Conservation (phyloP, 2,329 filamentous ascomycete genomes). For the Berkeleyomyces basicola region DNA sequence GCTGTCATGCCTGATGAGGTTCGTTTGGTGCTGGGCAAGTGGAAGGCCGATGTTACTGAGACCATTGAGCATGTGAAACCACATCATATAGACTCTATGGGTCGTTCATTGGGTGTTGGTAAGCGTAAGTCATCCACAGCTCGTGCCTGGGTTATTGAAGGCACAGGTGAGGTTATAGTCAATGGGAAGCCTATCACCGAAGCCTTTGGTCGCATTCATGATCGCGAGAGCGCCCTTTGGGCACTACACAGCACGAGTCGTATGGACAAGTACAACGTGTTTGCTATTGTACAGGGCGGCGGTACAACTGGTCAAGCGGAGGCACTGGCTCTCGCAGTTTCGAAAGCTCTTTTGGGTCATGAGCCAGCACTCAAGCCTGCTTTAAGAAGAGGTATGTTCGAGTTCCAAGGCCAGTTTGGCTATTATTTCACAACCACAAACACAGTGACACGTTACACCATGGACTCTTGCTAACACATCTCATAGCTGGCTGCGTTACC, state of each 20-base stretch:
- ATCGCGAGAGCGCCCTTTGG: constrained; percentile 90
- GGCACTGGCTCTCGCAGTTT: constrained; percentile 76
- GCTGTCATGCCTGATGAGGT: constrained; percentile 12
- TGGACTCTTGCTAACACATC: constrained; percentile 26
- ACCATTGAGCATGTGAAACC: constrained; percentile 9
- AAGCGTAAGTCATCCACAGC: constrained; percentile 78
- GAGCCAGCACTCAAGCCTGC: constrained; percentile 83
- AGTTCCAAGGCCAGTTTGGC: no score
- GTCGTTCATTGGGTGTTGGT: constrained; percentile 64
- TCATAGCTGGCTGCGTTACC: constrained; percentile 74
- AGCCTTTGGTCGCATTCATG: constrained; percentile 74
- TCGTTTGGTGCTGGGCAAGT: constrained; percentile 11
- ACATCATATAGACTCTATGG: constrained; percentile 51
- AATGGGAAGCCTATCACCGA: constrained; percentile 77
- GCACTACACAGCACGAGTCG: constrained; percentile 66
- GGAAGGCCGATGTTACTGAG: constrained; percentile 13
- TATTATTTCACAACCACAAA: constrained; percentile 7
- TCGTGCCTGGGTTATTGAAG: constrained; percentile 77
- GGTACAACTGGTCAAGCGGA: constrained; percentile 93
- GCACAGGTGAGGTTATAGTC: constrained; percentile 73
- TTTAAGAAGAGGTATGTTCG: constrained; percentile 67
- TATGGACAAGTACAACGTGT: constrained; percentile 94
- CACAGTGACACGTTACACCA: constrained; percentile 2
- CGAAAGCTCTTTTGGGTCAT: constrained; percentile 74
- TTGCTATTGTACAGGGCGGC: constrained; percentile 68